Conservation (phyloP, 2,329 filamentous ascomycete genomes). For the Alternaria sp. region DNA sequence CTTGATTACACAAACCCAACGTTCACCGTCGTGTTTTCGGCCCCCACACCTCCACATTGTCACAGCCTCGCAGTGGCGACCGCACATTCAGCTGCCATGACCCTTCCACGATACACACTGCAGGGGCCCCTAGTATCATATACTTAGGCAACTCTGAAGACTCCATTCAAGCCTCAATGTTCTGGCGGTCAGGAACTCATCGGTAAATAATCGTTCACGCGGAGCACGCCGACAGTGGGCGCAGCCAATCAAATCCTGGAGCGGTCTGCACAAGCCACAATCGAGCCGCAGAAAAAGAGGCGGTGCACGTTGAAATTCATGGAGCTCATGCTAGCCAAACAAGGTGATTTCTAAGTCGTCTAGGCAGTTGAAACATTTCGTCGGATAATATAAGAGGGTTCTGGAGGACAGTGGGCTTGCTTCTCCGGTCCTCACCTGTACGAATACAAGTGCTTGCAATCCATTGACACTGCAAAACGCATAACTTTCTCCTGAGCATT, state of each 20-base stretch:
- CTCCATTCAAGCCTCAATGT: constrained; percentile 12
- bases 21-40: constrained; percentile 10
- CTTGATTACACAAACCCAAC: background rate
- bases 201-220: constrained; percentile 16
- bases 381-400: constrained; percentile 16
- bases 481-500: background rate
- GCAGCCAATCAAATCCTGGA: constrained; percentile 17
- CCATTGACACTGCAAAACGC: background rate
- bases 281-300: constrained; percentile 13
- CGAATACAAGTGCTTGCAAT: constrained; percentile 10
- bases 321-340: constrained; percentile 9
- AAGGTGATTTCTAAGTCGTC: constrained; percentile 2
- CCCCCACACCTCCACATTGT: constrained; percentile 16
- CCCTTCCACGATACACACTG: constrained; percentile 7
- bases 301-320: constrained; percentile 8
- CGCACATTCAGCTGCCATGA: constrained; percentile 21
- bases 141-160: background rate
- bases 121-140: constrained; percentile 10
- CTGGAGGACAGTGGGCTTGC: background rate
- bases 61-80: constrained; percentile 26
- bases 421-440: background rate
- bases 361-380: constrained; percentile 23
- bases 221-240: constrained; percentile 5
- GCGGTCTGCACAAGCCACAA: constrained; percentile 14
- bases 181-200: constrained; percentile 10